Conservation (phyloP, 768 basidiomycete species). For the Trametes maxima region DNA sequence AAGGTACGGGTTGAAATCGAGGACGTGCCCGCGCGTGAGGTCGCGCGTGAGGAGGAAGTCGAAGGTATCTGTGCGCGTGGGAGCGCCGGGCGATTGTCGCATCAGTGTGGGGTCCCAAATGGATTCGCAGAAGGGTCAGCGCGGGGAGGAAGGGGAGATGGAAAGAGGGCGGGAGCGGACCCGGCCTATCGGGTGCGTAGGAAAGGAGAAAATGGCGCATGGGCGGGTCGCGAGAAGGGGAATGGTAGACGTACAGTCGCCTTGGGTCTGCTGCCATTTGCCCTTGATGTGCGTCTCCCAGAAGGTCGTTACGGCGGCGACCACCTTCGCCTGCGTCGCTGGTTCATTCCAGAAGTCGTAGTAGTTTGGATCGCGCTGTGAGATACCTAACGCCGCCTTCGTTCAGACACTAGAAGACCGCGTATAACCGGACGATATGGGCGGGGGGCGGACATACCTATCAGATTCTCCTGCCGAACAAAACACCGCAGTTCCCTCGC, state of each 20-base stretch:
- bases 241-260: constrained; percentile 62
- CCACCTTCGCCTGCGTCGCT: constrained; percentile 54
- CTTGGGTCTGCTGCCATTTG: constrained; percentile 52
- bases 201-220: background rate
- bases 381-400: constrained; percentile 56
- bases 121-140: background rate
- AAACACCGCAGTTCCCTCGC: constrained; percentile 92
- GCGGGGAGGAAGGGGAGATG: background rate
- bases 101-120: background rate
- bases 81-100: constrained; percentile 1
- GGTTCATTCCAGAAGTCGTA: constrained; percentile 84
- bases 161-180: background rate
- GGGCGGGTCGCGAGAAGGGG: background rate
- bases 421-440: background rate
- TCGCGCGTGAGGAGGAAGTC: constrained; percentile 88
- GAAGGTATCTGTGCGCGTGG: constrained; percentile 62
- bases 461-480: constrained; percentile 65
- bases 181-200: background rate
- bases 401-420: background rate
- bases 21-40: constrained; percentile 70
- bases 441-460: constrained; percentile 58
- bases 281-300: constrained; percentile 70
- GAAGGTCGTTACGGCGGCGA: constrained; percentile 52
- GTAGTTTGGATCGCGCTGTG: constrained; percentile 86
- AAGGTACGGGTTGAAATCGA: constrained; percentile 92